phyloP scores from a whole-genome alignment of 192 early-diverging fungal genomes.

The Podila epigama region DNA sequence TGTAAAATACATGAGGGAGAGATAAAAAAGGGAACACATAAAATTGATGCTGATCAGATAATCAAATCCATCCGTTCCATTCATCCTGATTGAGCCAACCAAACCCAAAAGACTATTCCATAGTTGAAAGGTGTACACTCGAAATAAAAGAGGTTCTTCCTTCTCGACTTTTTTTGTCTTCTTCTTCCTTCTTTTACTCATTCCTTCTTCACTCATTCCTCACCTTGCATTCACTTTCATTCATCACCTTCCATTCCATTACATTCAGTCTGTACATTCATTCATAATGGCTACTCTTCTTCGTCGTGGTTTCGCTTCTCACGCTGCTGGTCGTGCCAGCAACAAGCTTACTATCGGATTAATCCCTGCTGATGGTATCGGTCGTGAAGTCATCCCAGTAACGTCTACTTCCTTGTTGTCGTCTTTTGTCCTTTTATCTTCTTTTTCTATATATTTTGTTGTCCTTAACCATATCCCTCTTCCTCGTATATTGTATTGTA shows the following conservation, averaged over 20 bases:
- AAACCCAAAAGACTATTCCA: too few relatives aligned
- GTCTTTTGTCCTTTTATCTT: background rate
- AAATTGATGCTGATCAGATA: too few relatives aligned
- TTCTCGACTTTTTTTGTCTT: too few relatives aligned
- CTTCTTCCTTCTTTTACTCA: background rate
- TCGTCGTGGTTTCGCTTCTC: conserved; percentile 41
- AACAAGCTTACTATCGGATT: conserved; percentile 85
- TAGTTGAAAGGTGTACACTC: too few relatives aligned
- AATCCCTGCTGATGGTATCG: conserved; percentile 97
- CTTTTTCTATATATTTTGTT: background rate
- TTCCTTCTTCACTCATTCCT: background rate
- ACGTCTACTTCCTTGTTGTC: background rate
- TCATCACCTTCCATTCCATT: background rate
- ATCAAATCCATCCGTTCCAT: too few relatives aligned
- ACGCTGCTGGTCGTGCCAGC: conserved; percentile 39
- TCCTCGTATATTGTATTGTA: conserved; percentile 17
- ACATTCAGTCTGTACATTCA: background rate
- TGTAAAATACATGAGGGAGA: too few relatives aligned
- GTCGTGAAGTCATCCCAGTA: conserved; percentile 94
- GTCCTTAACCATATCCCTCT: background rate
- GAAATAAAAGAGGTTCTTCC: too few relatives aligned
- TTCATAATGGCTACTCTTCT: conserved; percentile 38
- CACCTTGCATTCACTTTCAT: background rate
- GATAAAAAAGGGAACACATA: too few relatives aligned
- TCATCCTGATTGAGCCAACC: too few relatives aligned